These are phyloP conservation scores for Phalaenopsis hybrid DNA, from an alignment of 116 monocot genomes.

Conservation along the genomic window DNA sequence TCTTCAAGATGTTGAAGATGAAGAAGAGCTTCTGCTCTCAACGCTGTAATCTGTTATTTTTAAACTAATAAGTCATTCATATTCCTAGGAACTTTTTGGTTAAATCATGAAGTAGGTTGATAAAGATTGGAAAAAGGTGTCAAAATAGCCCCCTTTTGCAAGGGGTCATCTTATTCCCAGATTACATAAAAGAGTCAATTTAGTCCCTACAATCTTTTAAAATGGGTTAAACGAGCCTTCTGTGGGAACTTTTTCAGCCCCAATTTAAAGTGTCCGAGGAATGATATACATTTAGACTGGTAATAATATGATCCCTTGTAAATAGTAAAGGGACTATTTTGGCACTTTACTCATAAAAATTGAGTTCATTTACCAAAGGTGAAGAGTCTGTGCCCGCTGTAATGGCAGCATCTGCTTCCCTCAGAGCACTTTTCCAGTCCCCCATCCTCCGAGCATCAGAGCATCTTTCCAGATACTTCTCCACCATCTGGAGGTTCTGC, in stretches of 20 bases:
- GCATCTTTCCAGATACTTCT: slow-evolving; percentile 16
- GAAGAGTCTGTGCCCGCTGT: slow-evolving; percentile 15
- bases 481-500: slow-evolving; percentile 15
- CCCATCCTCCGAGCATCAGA: slow-evolving; percentile 12
- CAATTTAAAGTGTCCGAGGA: too few species aligned
- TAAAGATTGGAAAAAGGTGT: too few species aligned
- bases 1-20: slow-evolving; percentile 27
- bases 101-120: neutral
- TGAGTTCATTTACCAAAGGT: slow-evolving; percentile 10
- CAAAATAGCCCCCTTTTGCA: too few species aligned
- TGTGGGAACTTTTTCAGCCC: too few species aligned
- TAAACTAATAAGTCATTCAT: neutral
- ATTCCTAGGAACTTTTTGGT: neutral
- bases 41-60: slow-evolving; percentile 16
- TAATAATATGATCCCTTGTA: too few species aligned
- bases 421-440: slow-evolving; percentile 20
- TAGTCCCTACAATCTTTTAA: too few species aligned
- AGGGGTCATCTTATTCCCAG: too few species aligned
- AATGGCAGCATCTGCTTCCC: slow-evolving; percentile 22
- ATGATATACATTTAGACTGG: too few species aligned
- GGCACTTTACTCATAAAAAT: too few species aligned
- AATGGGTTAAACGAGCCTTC: too few species aligned
- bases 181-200: too few species aligned
- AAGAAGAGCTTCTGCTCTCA: slow-evolving; percentile 33
- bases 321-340: too few species aligned